These are phyloP conservation scores for Colletotrichum costaricense DNA, from an alignment of 2,329 filamentous ascomycete species.

Conservation along the genomic window DNA sequence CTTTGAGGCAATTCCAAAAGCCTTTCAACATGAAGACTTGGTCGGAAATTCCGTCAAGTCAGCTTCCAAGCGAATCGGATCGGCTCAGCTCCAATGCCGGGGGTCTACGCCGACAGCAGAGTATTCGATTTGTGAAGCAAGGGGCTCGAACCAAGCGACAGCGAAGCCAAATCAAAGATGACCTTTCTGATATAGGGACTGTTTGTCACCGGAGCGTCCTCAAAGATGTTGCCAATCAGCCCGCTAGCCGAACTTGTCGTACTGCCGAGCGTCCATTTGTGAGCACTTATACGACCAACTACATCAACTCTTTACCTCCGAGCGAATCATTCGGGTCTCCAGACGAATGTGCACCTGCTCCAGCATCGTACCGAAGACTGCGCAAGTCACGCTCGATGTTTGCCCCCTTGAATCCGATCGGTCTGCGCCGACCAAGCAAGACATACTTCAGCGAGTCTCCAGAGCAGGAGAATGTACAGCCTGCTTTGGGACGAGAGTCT, in stretches of 20 bases:
- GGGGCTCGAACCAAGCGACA: slow-evolving; percentile 24
- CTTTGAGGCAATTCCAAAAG: neutral
- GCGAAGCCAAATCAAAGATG: neutral
- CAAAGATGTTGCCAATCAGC: neutral
- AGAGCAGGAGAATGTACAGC: neutral
- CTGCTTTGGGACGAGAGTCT: slow-evolving; percentile 1
- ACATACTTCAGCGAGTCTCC: slow-evolving; percentile 20
- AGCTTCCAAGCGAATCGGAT: slow-evolving; percentile 34
- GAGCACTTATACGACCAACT: slow-evolving; percentile 21
- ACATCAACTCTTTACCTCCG: slow-evolving; percentile 24
- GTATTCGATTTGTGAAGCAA: slow-evolving; percentile 63
- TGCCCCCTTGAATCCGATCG: slow-evolving; percentile 43
- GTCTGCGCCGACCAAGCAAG: slow-evolving; percentile 17
- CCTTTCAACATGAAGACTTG: neutral
- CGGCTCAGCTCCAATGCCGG: slow-evolving; percentile 23
- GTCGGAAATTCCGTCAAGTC: neutral
- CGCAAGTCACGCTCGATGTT: slow-evolving; percentile 69
- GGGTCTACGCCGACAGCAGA: slow-evolving; percentile 58
- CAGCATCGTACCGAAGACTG: slow-evolving; percentile 60
- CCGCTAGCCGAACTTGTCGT: neutral
- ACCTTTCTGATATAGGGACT: neutral
- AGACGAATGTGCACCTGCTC: slow-evolving; percentile 59
- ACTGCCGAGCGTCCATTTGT: neutral
- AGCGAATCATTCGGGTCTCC: slow-evolving; percentile 39
- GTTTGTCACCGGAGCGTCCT: slow-evolving; percentile 10